Conservation (phyloP, 192 early-diverging fungal genomes). For the Backusella macrospora region DNA sequence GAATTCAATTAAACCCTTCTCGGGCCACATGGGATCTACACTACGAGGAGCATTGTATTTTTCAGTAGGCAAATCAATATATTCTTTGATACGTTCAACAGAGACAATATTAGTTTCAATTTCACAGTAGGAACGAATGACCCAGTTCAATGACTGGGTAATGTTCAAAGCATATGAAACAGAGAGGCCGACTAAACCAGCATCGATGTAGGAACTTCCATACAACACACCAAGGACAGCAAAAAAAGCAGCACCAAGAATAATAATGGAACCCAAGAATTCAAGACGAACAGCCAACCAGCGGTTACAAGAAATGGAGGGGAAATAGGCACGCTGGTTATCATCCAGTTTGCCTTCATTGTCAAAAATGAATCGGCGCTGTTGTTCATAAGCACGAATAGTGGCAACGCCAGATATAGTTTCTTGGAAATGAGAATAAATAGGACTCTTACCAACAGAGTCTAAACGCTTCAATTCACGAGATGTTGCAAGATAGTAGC, state of each 20-base stretch:
- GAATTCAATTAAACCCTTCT: constrained; percentile 77
- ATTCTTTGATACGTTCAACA: constrained; percentile 84
- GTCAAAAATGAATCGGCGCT: constrained; percentile 62
- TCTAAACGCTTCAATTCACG: constrained; percentile 86
- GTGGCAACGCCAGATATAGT: constrained; percentile 66
- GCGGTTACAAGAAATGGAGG: constrained; percentile 67
- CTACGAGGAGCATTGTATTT: constrained; percentile 71
- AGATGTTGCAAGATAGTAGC: constrained; percentile 70
- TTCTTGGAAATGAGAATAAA: constrained; percentile 77
- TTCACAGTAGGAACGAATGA: constrained; percentile 85
- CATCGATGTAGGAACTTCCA: constrained; percentile 56
- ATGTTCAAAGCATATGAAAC: constrained; percentile 73
- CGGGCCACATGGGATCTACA: constrained; percentile 78
- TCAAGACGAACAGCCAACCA: constrained; percentile 81
- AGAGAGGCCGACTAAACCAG: constrained; percentile 66
- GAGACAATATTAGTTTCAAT: constrained; percentile 76
- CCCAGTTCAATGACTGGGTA: constrained; percentile 87
- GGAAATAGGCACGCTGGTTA: constrained; percentile 81
- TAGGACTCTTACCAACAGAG: constrained; percentile 77
- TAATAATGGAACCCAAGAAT: constrained; percentile 75
- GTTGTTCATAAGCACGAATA: constrained; percentile 73
- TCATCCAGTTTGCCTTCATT: constrained; percentile 78
- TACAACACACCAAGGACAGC: constrained; percentile 65
- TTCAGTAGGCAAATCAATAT: constrained; percentile 77
- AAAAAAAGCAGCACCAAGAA: constrained; percentile 78